A percentile compares a stretch with the other conserved stretches of the same genome.
These are phyloP conservation scores for Blastobotrys chiropterorum DNA, from an alignment of 805 yeast genomes.

Conservation along the genomic window DNA sequence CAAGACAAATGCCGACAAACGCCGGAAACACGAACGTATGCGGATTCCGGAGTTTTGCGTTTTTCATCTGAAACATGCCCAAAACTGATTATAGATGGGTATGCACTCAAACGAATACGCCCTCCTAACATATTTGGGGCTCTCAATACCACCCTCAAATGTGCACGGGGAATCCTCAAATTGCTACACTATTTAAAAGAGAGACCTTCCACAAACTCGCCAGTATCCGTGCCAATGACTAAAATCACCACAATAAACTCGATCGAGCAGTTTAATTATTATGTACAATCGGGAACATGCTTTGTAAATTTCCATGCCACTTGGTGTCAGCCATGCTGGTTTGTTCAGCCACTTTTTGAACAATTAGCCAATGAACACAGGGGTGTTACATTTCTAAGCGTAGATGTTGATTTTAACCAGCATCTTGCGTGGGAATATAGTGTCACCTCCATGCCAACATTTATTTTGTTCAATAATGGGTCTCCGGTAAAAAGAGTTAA, in stretches of 20 bases:
- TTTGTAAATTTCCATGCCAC: background rate
- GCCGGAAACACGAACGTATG: too few relatives aligned
- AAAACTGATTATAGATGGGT: too few relatives aligned
- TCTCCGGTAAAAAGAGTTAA: background rate
- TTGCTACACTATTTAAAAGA: too few relatives aligned
- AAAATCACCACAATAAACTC: background rate
- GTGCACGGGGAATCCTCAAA: too few relatives aligned
- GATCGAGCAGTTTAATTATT: background rate
- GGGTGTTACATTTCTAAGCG: background rate
- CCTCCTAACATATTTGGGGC: too few relatives aligned
- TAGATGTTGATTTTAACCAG: background rate
- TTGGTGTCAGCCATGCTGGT: background rate
- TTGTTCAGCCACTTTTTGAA: background rate
- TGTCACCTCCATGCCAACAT: background rate
- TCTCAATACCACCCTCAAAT: too few relatives aligned
- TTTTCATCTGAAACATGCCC: too few relatives aligned
- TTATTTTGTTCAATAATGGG: background rate
- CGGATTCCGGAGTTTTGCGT: too few relatives aligned
- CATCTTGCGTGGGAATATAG: background rate
- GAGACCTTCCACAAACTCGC: too few relatives aligned
- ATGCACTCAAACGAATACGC: too few relatives aligned
- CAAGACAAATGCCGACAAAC: too few relatives aligned
- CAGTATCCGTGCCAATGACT: too few relatives aligned
- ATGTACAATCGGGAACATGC: background rate
- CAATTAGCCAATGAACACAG: background rate